A percentile compares a stretch with the other conserved stretches of the same genome.
Conservation (phyloP, 1,139 yeast genomes). For the Magnusiomyces sp. region DNA sequence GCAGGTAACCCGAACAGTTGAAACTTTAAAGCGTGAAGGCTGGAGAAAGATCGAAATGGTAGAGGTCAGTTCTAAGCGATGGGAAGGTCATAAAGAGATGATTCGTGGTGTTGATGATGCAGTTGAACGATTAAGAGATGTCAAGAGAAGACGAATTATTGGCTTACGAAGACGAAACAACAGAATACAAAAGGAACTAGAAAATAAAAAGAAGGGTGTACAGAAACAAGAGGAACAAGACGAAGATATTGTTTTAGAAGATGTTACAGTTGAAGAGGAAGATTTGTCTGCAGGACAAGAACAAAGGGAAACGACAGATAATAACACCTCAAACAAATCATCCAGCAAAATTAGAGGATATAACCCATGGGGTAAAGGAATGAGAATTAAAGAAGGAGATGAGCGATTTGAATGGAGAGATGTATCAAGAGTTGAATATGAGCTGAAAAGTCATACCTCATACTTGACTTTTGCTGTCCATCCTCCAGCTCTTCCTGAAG, state of each 20-base stretch:
- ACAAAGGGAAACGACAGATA: slow-evolving; percentile 7
- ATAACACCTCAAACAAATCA: not conserved
- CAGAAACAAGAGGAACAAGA: slow-evolving; percentile 13
- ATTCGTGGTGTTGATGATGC: slow-evolving; percentile 75
- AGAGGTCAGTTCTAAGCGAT: slow-evolving; percentile 74
- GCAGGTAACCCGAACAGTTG: slow-evolving; percentile 83
- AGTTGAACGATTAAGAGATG: slow-evolving; percentile 68
- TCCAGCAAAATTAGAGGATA: slow-evolving; percentile 43
- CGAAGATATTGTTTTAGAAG: slow-evolving; percentile 16
- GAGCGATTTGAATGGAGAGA: slow-evolving; percentile 67
- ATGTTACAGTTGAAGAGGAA: slow-evolving; percentile 11
- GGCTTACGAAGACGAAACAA: slow-evolving; percentile 60
- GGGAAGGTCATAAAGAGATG: slow-evolving; percentile 92
- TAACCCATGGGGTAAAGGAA: slow-evolving; percentile 88
- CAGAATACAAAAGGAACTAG: slow-evolving; percentile 20
- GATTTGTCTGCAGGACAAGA: slow-evolving; percentile 3
- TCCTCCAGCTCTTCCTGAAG: slow-evolving; percentile 25
- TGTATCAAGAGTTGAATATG: slow-evolving; percentile 74
- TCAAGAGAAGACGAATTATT: slow-evolving; percentile 60
- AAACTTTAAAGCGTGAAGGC: slow-evolving; percentile 61
- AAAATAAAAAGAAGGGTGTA: slow-evolving; percentile 7
- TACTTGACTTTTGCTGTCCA: slow-evolving; percentile 77
- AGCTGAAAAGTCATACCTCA: slow-evolving; percentile 88
- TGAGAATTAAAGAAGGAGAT: slow-evolving; percentile 81
- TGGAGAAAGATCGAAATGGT: slow-evolving; percentile 94